Percentiles rank a stretch among this genome's conserved stretches.
These are phyloP conservation scores for Pneumocystis jirovecii DNA, from an alignment of 1,139 yeast genomes.

Conservation along the genomic window DNA sequence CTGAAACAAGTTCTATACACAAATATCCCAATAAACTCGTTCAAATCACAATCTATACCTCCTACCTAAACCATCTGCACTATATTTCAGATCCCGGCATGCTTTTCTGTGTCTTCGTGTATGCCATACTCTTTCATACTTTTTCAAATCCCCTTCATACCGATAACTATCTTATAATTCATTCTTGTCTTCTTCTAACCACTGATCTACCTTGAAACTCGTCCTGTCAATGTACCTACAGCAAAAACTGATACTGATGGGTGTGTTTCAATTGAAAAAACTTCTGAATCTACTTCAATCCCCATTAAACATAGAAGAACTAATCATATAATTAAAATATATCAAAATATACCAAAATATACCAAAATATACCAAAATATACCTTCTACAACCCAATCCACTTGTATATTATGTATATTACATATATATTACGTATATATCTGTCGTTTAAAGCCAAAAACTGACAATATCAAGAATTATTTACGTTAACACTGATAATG, in stretches of 20 bases:
- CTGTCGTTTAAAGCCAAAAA: too few species aligned
- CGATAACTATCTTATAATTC: not conserved
- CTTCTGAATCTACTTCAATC: not conserved
- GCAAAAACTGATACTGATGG: not conserved
- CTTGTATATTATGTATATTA: too few species aligned
- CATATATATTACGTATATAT: too few species aligned
- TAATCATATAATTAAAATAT: not conserved
- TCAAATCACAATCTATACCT: not conserved
- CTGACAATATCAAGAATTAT: too few species aligned
- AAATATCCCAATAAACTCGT: not conserved
- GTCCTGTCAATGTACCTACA: not conserved
- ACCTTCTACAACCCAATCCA: too few species aligned
- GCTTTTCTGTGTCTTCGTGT: not conserved
- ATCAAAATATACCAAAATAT: not conserved
- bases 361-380: not conserved
- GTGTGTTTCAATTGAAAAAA: not conserved
- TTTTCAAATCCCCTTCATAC: not conserved
- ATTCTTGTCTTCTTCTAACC: too few species aligned
- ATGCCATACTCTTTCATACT: not conserved
- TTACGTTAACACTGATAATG: too few species aligned
- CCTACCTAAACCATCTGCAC: not conserved
- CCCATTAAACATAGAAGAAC: not conserved
- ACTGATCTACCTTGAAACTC: not conserved
- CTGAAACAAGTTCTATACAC: constrained; percentile 5
- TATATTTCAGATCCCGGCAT: not conserved